Evolutionary conservation across 805 yeast genomes (phyloP).

Genomic region (Saccharomycopsis microspora): DNA sequence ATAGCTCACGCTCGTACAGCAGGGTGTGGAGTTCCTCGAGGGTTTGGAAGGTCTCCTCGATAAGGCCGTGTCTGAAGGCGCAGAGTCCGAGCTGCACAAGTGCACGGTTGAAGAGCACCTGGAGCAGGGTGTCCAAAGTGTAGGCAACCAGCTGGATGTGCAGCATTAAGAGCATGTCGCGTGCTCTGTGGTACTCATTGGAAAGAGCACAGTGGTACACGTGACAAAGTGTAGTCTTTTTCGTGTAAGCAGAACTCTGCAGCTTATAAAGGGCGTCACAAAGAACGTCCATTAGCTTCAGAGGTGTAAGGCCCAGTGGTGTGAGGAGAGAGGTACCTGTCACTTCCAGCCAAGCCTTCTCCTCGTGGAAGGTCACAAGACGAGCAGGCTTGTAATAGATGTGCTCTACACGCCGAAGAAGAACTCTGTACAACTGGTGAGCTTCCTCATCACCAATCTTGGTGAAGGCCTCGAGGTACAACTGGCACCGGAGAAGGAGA

Average conservation of each 20-base stretch:
- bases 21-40: slow-evolving; percentile 83
- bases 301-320: slow-evolving; percentile 23
- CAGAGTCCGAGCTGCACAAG: slow-evolving; percentile 91
- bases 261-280: slow-evolving; percentile 57
- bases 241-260: slow-evolving; percentile 55
- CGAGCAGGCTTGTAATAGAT: slow-evolving; percentile 83
- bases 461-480: slow-evolving; percentile 63
- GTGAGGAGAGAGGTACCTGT: too few species aligned
- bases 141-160: slow-evolving; percentile 77
- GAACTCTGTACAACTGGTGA: slow-evolving; percentile 60
- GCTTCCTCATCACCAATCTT: slow-evolving; percentile 28
- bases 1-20: slow-evolving; percentile 76
- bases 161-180: slow-evolving; percentile 79
- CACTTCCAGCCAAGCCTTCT: slow-evolving; percentile 48
- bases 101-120: slow-evolving; percentile 90
- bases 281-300: slow-evolving; percentile 53
- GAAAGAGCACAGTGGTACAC: slow-evolving; percentile 88
- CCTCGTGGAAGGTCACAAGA: slow-evolving; percentile 60
- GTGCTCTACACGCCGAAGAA: slow-evolving; percentile 81
- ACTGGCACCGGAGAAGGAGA: slow-evolving; percentile 73
- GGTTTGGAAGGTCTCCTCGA: slow-evolving; percentile 77
- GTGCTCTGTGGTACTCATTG: slow-evolving; percentile 72
- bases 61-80: slow-evolving; percentile 85
- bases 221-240: slow-evolving; percentile 74
- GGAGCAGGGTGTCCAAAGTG: slow-evolving; percentile 74